These are phyloP conservation scores for Symmetrospora coprosmae DNA, from an alignment of 768 basidiomycete species.

Conservation along the genomic window DNA sequence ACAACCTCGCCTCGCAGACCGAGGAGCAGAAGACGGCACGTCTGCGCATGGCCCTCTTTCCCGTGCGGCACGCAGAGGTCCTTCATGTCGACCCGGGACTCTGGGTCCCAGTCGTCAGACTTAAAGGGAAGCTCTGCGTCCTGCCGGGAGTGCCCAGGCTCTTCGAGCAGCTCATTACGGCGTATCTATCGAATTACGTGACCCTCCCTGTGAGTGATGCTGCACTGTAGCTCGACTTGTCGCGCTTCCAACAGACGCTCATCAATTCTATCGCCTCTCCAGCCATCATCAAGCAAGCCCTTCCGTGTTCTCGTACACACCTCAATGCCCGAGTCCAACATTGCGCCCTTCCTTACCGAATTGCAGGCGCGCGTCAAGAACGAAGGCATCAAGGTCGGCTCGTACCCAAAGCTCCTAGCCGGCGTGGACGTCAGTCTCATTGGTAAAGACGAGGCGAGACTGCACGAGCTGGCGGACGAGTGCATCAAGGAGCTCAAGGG, in stretches of 20 bases:
- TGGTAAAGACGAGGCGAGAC: constrained; percentile 39
- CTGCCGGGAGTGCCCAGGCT: constrained; percentile 80
- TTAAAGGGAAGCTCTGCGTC: constrained; percentile 72
- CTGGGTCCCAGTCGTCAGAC: constrained; percentile 73
- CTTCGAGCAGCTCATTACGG: constrained; percentile 66
- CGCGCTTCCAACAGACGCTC: neutral
- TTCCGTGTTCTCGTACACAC: constrained; percentile 26
- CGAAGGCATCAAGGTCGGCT: constrained; percentile 49
- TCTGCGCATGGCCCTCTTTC: constrained; percentile 81
- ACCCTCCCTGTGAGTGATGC: constrained; percentile 61
- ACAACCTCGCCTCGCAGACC: constrained; percentile 51
- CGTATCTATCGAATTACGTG: constrained; percentile 52
- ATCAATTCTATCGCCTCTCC: neutral
- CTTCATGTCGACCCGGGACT: constrained; percentile 64
- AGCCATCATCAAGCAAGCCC: neutral
- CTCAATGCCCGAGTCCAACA: constrained; percentile 65
- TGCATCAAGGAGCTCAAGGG: constrained; percentile 39
- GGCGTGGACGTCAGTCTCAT: constrained; percentile 60
- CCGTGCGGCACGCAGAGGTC: constrained; percentile 53
- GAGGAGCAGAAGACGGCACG: constrained; percentile 62
- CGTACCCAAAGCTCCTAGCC: constrained; percentile 35
- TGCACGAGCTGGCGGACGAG: constrained; percentile 37
- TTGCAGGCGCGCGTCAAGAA: constrained; percentile 58
- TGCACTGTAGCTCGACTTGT: constrained; percentile 60
- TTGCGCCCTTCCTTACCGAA: constrained; percentile 67